These are phyloP conservation scores for Suillus subluteus DNA, from an alignment of 768 basidiomycete genomes.

Conservation along the genomic window DNA sequence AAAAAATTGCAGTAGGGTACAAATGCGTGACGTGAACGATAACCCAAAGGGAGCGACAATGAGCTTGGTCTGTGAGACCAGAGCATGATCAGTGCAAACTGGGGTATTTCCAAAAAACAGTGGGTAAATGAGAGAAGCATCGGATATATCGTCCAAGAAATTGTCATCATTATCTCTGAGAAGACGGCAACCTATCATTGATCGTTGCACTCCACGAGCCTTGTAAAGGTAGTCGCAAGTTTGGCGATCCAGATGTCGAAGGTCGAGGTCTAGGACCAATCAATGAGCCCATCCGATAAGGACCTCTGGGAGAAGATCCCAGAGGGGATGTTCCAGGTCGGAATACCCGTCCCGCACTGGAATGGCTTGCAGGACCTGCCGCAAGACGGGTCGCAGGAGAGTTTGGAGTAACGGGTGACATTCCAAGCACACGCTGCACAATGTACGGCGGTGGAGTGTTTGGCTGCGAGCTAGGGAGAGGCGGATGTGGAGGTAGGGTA, in stretches of 20 bases:
- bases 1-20: constrained; percentile 15
- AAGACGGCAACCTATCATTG: neutral
- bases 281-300: constrained; percentile 25
- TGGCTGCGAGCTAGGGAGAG: constrained; percentile 37
- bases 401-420: constrained; percentile 25
- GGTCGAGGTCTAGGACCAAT: constrained; percentile 35
- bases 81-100: neutral
- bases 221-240: constrained; percentile 35
- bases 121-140: constrained; percentile 2
- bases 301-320: neutral
- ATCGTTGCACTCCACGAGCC: constrained; percentile 27
- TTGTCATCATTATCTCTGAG: constrained; percentile 4
- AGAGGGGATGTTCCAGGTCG: constrained; percentile 16
- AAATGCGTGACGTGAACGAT: neutral
- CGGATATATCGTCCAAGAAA: constrained; percentile 26
- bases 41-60: constrained; percentile 7
- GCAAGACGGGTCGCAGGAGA: constrained; percentile 8
- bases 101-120: constrained; percentile 2
- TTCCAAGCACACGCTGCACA: constrained; percentile 36
- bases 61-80: constrained; percentile 4
- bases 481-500: constrained; percentile 46
- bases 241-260: constrained; percentile 23
- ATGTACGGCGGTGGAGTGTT: constrained; percentile 31
- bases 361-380: constrained; percentile 1
- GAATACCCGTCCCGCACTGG: neutral